Base-by-base conservation (phyloP, 2,329 filamentous ascomycete genomes). In the Stagonosporopsis cucurbitacearum region DNA sequence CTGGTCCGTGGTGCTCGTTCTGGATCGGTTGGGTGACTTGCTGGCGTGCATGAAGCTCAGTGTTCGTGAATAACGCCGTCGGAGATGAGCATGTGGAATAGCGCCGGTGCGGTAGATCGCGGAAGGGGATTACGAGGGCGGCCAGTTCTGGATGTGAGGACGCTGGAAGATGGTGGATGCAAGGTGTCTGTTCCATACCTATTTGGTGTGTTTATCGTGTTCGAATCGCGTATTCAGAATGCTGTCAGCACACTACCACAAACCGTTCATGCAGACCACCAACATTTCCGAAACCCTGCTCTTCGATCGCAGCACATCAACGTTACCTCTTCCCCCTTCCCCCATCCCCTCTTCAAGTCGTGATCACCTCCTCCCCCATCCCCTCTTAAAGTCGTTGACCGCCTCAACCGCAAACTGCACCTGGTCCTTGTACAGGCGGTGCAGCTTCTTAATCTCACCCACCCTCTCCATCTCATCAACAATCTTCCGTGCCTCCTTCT, bases 361-460 rank as follows among this genome's bases (percentile, higher is more conserved):
- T 74, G n/a, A n/a, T 43, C 28, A 57, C 32, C 44, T 15, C 49
- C 59, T 60, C n/a, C 70, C 66, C 65, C 67, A 68, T 3, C 67
- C 64, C 32, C 50, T 48, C 43, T 54, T 54, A 33, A 62, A 67
- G 13, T 72, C 68, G 49, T 74, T 73, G n/a, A 59, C 56, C 12
- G 63, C 64, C 52, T 74, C 70, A 4, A 68, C 20, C 17, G 73
- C 73, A 48, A 62, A 71, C 23, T 62, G 56, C 2, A 91, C 76
- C 60, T 82, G 85, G 1, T 79, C 77, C 72, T 87, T 87, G 64
- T 91, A 93, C 50, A 88, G 83, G 9, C 77, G 74, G 73, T 87
- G 91, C 13, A 94, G 75, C 19, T 79, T 79, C 61, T 80, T 82
- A 23, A 92, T 80, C 63, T 87, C 82, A 2, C 84, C 84, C 1